Conservation (phyloP, 2,329 filamentous ascomycete genomes). For the Colletotrichum musicola region DNA sequence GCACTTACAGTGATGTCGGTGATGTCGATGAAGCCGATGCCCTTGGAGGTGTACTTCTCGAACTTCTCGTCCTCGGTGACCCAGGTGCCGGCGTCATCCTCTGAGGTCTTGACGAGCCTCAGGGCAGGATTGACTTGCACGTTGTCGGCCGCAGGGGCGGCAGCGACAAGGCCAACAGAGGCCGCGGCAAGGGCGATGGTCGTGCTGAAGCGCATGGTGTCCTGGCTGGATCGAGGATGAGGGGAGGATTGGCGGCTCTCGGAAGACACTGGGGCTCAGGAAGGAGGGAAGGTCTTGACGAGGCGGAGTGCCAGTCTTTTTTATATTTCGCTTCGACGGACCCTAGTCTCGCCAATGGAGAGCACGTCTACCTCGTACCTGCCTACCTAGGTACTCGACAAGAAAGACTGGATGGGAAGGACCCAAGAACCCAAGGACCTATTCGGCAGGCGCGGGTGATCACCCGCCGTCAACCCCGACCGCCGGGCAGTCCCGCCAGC, state of each 20-base stretch:
- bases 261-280: constrained; percentile 1
- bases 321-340: not conserved
- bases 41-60: constrained; percentile 48
- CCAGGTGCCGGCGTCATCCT: constrained; percentile 53
- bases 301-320: not conserved
- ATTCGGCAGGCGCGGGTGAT: constrained; percentile 12
- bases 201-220: constrained; percentile 36
- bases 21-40: constrained; percentile 54
- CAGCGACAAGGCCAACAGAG: constrained; percentile 34
- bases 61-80: constrained; percentile 56
- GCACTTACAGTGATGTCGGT: constrained; percentile 51
- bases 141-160: constrained; percentile 28
- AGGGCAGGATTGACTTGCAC: constrained; percentile 40
- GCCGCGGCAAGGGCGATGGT: constrained; percentile 37
- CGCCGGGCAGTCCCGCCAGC: constrained; percentile 1
- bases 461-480: not conserved
- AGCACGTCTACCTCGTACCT: no score
- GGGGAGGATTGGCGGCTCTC: not conserved
- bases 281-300: not conserved
- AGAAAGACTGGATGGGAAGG: not conserved
- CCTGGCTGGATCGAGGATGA: not conserved
- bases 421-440: not conserved
- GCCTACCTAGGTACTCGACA: no score
- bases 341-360: not conserved
- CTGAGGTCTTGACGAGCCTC: constrained; percentile 55